Base-by-base conservation (phyloP, 1,284 basidiomycete genomes). In the Sanghuangporus baumii region DNA sequence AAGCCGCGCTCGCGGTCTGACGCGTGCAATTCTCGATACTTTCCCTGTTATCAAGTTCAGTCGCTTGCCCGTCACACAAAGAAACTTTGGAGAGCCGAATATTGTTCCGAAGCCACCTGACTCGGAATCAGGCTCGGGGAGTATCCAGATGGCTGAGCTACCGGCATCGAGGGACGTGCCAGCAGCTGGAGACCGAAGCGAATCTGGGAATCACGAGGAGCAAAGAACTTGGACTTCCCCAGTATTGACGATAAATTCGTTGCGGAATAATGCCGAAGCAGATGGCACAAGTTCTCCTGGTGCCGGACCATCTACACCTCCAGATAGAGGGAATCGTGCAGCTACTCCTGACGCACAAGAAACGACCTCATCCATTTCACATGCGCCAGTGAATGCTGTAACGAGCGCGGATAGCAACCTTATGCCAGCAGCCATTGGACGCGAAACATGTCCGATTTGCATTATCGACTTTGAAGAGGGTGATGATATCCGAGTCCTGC, bases 1-100 rank as follows among this genome's bases (percentile, higher is more conserved):
- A 72, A 89, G 86, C 61, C 85, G 91, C 6, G 88, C 93, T 0
- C 79, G 83, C 47, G 92, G 94, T 1, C 80, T 97, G 56, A 89
- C 91, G 0, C 87, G 91, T 37, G 94, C 95, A 31, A 94, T 97
- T 61, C 79, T 97, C 60, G 94, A 97, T 70, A 96, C 94, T 0
- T 97, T 97, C 78, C 94, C 94, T 1, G 78, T 96, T 63, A 88
- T 96, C 74, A 93, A 94, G 74, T 97, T 95, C 71, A 85, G 85
- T 52, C 68, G 72, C 5, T 34, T 57, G 50, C 58, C 67, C 67
- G 55, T 64, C 47, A 66, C 54, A 2, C 50, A 56, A 20, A 34
- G 57, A 31, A 14, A 31, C 38, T 66, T 55, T 4, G 63, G 61
- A 14, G 52, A 62, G 26, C 12, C 41, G 52, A 38, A 41, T 57